Conservation (phyloP, 208 protist species). For the Leishmania mexicana region DNA sequence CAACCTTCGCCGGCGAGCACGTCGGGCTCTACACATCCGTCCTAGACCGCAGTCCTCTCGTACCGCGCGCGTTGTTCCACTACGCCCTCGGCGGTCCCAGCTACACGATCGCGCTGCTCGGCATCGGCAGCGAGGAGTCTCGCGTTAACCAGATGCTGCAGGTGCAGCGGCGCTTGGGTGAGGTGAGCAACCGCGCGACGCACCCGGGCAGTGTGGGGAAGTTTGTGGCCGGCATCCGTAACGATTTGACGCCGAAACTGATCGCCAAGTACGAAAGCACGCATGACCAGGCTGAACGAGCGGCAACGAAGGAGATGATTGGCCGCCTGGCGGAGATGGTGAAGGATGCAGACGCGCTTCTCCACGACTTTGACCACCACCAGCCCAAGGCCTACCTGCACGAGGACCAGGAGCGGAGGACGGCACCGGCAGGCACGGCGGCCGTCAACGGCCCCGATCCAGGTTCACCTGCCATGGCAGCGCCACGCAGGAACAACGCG, state of each 20-base stretch:
- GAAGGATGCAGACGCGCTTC: constrained; percentile 61
- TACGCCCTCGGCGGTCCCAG: constrained; percentile 85
- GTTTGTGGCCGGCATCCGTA: constrained; percentile 72
- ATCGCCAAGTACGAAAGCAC: constrained; percentile 51
- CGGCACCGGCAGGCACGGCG: not conserved
- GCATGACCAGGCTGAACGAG: constrained; percentile 30
- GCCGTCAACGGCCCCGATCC: not conserved
- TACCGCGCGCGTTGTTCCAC: constrained; percentile 77
- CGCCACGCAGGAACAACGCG: not conserved
- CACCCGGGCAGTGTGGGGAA: constrained; percentile 77
- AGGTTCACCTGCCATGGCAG: not conserved
- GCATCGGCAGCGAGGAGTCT: constrained; percentile 66
- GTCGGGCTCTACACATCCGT: constrained; percentile 70
- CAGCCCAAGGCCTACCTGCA: constrained; percentile 79
- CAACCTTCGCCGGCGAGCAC: constrained; percentile 72
- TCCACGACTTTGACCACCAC: constrained; percentile 72
- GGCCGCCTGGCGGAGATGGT: constrained; percentile 70
- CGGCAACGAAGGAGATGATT: constrained; percentile 57
- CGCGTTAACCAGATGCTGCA: constrained; percentile 71
- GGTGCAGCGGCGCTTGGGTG: constrained; percentile 67
- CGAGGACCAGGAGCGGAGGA: constrained; percentile 34
- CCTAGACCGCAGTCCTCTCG: constrained; percentile 62
- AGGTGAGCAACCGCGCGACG: constrained; percentile 64
- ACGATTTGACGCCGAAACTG: constrained; percentile 58
- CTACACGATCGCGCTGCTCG: constrained; percentile 76